A percentile compares a stretch with the other conserved stretches of the same genome.
phyloP scores from a whole-genome alignment of 2,329 filamentous ascomycete genomes.

The Neopestalotiopsis sp. region DNA sequence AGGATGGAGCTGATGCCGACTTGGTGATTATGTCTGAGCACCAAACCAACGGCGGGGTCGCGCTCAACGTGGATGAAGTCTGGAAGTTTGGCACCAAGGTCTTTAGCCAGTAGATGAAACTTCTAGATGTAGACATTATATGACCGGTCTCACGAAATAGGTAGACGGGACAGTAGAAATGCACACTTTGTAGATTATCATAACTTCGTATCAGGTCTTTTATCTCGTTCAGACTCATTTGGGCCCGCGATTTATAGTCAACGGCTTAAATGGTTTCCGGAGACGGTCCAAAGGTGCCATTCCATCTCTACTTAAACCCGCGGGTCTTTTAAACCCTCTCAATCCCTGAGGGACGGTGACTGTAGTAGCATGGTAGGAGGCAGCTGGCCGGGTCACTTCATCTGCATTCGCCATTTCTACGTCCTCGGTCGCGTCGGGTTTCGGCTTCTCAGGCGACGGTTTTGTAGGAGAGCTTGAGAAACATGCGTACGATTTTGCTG shows the following conservation, averaged over 20 bases:
- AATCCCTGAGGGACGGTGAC: constrained; percentile 42
- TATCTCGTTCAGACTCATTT: constrained; percentile 16
- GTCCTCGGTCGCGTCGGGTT: constrained; percentile 20
- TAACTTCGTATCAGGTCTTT: not conserved
- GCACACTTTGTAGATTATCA: constrained; percentile 3
- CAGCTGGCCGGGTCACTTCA: constrained; percentile 43
- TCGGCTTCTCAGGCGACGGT: constrained; percentile 21
- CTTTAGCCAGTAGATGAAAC: not conserved
- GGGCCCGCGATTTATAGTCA: constrained; percentile 53
- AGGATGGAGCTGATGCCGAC: constrained; percentile 69
- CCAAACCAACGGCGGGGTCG: constrained; percentile 47
- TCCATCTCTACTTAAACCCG: constrained; percentile 45
- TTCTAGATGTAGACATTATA: not conserved
- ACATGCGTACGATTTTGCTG: constrained; percentile 54
- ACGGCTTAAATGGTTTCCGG: constrained; percentile 60
- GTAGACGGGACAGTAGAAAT: not conserved
- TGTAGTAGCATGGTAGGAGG: constrained; percentile 58
- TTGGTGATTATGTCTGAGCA: constrained; percentile 70
- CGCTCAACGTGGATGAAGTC: constrained; percentile 72
- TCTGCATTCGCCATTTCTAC: constrained; percentile 36
- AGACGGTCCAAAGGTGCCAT: constrained; percentile 56
- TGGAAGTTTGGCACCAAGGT: constrained; percentile 74
- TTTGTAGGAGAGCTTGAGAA: constrained; percentile 62
- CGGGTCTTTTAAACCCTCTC: constrained; percentile 48
- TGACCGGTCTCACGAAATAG: not conserved